Percentiles rank a stretch among this genome's conserved stretches.
Conservation (phyloP, 78 protist genomes). For the slime mould (Dictyostelium discoideum) region DNA sequence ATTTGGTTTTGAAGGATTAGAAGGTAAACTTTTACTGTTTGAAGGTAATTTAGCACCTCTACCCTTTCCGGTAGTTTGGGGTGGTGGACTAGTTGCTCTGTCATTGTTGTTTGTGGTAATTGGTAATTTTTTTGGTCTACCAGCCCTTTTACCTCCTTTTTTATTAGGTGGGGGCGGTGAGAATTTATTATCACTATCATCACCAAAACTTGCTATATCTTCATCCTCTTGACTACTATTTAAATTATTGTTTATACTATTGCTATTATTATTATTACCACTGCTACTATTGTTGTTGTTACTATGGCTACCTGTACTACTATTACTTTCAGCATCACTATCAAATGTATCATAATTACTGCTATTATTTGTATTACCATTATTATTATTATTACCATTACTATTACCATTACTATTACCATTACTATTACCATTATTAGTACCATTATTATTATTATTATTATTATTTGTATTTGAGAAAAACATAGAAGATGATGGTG, state of each 20-base stretch:
- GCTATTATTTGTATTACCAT: background rate
- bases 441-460: background rate
- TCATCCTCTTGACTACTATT: background rate
- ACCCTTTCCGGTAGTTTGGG: background rate
- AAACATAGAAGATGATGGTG: background rate
- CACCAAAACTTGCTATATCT: background rate
- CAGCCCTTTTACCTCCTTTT: background rate
- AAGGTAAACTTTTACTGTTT: background rate
- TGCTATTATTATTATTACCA: background rate
- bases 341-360: conserved; percentile 2
- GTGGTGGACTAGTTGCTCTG: background rate
- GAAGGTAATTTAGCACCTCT: background rate
- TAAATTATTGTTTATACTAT: background rate
- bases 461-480: background rate
- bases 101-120: background rate
- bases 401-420: background rate
- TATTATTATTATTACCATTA: background rate
- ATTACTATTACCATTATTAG: background rate
- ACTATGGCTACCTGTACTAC: background rate
- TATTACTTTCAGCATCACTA: conserved; percentile 15
- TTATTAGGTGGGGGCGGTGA: conserved; percentile 11
- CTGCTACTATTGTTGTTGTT: background rate
- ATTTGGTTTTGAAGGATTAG: background rate
- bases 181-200: background rate
- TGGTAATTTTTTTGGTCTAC: conserved; percentile 8